These are phyloP conservation scores for Saturnispora zaruensis DNA, from an alignment of 805 yeast species.

Conservation along the genomic window DNA sequence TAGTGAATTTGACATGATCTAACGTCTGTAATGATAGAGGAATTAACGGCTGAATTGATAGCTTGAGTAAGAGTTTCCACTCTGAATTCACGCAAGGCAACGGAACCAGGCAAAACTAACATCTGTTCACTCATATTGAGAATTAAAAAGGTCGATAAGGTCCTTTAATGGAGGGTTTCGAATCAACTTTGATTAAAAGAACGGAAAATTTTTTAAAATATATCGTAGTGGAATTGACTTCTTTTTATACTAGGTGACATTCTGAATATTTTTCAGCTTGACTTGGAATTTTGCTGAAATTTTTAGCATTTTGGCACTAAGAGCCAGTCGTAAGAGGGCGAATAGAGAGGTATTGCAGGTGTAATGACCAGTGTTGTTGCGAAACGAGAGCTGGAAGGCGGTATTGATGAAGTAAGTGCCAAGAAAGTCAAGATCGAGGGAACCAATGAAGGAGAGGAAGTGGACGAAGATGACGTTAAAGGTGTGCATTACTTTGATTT, in stretches of 20 bases:
- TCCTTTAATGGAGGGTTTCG: background rate
- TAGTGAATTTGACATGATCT: constrained; percentile 77
- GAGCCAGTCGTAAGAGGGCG: background rate
- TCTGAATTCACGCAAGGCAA: constrained; percentile 82
- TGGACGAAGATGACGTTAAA: constrained; percentile 34
- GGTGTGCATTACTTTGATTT: constrained; percentile 43
- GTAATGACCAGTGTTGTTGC: constrained; percentile 8
- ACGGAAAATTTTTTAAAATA: background rate
- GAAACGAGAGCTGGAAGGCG: constrained; percentile 17
- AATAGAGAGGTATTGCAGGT: background rate
- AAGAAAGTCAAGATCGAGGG: constrained; percentile 22
- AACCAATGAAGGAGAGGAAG: constrained; percentile 22
- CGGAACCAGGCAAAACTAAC: constrained; percentile 74
- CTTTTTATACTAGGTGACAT: background rate
- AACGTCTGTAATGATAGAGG: constrained; percentile 59
- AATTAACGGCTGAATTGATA: constrained; percentile 62
- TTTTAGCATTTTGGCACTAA: background rate
- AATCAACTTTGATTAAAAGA: background rate
- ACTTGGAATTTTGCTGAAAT: background rate
- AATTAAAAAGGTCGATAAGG: background rate
- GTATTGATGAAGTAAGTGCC: constrained; percentile 11
- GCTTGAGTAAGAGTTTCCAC: constrained; percentile 62
- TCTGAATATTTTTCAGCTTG: background rate
- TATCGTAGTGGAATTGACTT: background rate
- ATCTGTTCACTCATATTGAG: constrained; percentile 19